Percentiles rank a stretch among this genome's conserved stretches.
phyloP scores from a whole-genome alignment of 2,329 filamentous ascomycete species.

The Pseudocercospora pini-densiflorae region DNA sequence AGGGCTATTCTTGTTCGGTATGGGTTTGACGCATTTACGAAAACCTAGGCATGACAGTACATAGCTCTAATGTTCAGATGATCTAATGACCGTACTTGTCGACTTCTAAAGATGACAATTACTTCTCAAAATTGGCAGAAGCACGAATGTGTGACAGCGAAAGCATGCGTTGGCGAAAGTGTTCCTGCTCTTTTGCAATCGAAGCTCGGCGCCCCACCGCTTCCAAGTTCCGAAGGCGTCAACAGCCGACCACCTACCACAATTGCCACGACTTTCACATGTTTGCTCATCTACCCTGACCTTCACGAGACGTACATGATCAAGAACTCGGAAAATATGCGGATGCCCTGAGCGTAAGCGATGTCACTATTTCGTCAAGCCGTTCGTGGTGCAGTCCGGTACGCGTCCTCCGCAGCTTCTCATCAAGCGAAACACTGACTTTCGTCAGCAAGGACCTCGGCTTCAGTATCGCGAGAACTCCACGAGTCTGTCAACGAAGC shows the following conservation, averaged over 20 bases:
- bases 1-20: background rate
- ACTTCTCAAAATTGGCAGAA: no score
- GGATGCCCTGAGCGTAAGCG: background rate
- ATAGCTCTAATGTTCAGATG: background rate
- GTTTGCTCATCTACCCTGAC: background rate
- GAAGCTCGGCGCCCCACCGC: background rate
- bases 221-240: no score
- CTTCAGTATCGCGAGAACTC: background rate
- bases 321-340: background rate
- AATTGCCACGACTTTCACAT: background rate
- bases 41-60: background rate
- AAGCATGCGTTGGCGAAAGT: background rate
- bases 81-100: background rate
- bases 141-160: background rate
- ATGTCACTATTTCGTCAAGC: background rate
- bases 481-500: background rate
- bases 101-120: no score
- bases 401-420: background rate
- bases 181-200: background rate
- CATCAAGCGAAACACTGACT: background rate
- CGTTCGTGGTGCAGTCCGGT: background rate
- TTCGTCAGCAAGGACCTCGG: constrained; percentile 1
- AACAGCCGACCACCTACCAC: no score
- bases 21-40: background rate
- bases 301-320: no score